Conservation (phyloP, 2,329 filamentous ascomycete species). For the Aspergillus awamori region DNA sequence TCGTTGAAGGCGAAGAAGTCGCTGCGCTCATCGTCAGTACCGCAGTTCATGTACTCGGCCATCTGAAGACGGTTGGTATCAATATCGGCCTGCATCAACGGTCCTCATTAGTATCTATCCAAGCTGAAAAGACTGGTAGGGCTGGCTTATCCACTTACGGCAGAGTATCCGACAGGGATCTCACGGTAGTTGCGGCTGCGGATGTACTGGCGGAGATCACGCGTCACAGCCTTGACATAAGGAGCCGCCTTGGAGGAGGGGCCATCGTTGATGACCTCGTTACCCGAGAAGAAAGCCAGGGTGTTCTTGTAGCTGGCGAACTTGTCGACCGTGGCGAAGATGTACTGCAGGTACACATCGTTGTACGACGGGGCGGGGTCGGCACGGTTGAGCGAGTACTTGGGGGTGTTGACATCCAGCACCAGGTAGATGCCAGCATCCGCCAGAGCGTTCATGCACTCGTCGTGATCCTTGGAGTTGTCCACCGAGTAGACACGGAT, state of each 20-base stretch:
- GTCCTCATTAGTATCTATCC: not conserved
- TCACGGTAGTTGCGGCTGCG: slow-evolving; percentile 62
- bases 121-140: not conserved
- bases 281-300: slow-evolving; percentile 81
- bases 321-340: slow-evolving; percentile 86
- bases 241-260: slow-evolving; percentile 68
- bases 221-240: slow-evolving; percentile 77
- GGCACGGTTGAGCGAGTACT: slow-evolving; percentile 82
- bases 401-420: slow-evolving; percentile 86
- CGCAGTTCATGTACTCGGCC: slow-evolving; percentile 92
- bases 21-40: slow-evolving; percentile 76
- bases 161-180: slow-evolving; percentile 74
- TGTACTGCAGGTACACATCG: slow-evolving; percentile 76
- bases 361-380: slow-evolving; percentile 81
- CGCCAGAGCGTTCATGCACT: slow-evolving; percentile 79
- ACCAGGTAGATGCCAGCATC: slow-evolving; percentile 91
- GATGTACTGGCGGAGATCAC: slow-evolving; percentile 75
- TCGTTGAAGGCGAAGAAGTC: slow-evolving; percentile 92
- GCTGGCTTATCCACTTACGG: slow-evolving; percentile 33
- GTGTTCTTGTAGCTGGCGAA: slow-evolving; percentile 85
- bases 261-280: slow-evolving; percentile 75
- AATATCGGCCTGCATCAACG: slow-evolving; percentile 66
- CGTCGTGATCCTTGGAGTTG: slow-evolving; percentile 78
- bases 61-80: slow-evolving; percentile 82
- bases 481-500: slow-evolving; percentile 92